These are phyloP conservation scores for Oenanthe javanica DNA, from an alignment of 140 eudicot species.

Conservation along the genomic window DNA sequence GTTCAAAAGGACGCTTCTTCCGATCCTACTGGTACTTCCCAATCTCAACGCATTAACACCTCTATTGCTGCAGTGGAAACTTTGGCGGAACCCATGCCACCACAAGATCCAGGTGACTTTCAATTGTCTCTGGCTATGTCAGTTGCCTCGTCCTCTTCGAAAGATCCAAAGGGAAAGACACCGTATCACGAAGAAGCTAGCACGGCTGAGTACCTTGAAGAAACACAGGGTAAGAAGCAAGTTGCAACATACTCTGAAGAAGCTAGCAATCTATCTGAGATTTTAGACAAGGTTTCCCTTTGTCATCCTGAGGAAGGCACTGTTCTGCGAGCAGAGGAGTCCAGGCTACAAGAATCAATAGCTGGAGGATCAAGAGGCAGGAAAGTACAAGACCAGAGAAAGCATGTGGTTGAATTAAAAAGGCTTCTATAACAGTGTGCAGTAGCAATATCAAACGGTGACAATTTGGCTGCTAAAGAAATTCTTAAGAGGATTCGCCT, in stretches of 20 bases:
- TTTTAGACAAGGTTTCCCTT: neutral
- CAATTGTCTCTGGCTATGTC: no score
- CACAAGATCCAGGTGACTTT: no score
- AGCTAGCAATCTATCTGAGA: neutral
- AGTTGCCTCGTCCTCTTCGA: neutral
- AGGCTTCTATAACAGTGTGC: constrained; percentile 53
- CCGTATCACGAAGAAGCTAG: neutral
- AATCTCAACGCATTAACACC: no score
- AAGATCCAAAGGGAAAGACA: neutral
- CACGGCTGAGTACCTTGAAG: neutral
- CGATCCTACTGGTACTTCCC: no score
- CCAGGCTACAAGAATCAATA: neutral
- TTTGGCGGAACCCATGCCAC: no score
- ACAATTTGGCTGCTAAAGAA: constrained; percentile 25
- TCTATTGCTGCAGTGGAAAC: no score
- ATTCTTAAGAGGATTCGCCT: constrained; percentile 30
- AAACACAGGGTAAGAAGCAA: neutral
- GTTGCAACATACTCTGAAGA: neutral
- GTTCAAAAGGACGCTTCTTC: neutral
- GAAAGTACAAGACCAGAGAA: constrained; percentile 19
- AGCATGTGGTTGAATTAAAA: constrained; percentile 46
- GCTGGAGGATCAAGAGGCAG: constrained; percentile 19
- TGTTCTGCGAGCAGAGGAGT: neutral
- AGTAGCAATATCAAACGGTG: constrained; percentile 40
- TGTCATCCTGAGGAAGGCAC: neutral